Evolutionary conservation across 371 early-diverging fungal genomes (phyloP).

Genomic region (Paraphysoderma sedebokerense): DNA sequence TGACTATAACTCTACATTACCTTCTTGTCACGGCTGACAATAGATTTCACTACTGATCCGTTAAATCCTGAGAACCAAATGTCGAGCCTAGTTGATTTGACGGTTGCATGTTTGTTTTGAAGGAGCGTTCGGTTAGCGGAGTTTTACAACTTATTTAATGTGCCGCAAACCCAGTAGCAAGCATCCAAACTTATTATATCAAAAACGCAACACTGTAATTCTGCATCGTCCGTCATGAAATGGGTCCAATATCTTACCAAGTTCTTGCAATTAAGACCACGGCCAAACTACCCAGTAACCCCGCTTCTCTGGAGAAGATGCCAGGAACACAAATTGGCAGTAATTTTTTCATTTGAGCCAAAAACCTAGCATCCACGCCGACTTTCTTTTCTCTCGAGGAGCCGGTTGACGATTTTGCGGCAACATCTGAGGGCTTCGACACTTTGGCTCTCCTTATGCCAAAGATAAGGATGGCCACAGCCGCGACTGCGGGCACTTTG

Average conservation of each 20-base stretch:
- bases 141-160: no score
- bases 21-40: slow-evolving; percentile 36
- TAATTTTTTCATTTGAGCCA: slow-evolving; percentile 61
- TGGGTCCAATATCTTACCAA: slow-evolving; percentile 32
- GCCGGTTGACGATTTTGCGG: no score
- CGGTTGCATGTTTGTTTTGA: no score
- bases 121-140: no score
- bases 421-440: no score
- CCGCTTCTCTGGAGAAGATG: slow-evolving; percentile 40
- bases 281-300: slow-evolving; percentile 38
- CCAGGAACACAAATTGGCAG: slow-evolving; percentile 49
- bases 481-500: no score
- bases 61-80: slow-evolving; percentile 56
- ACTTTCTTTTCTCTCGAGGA: no score
- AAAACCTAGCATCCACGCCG: slow-evolving; percentile 46
- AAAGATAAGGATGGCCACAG: no score
- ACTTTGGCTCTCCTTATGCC: no score
- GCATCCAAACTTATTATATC: no score
- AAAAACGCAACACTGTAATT: neutral
- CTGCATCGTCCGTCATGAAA: neutral
- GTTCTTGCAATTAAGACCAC: slow-evolving; percentile 47
- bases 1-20: neutral
- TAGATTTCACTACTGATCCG: slow-evolving; percentile 47
- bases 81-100: no score
- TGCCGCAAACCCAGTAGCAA: no score